Conservation (phyloP, 176 grass and related monocot genomes). For the maize (Zea mays) region DNA sequence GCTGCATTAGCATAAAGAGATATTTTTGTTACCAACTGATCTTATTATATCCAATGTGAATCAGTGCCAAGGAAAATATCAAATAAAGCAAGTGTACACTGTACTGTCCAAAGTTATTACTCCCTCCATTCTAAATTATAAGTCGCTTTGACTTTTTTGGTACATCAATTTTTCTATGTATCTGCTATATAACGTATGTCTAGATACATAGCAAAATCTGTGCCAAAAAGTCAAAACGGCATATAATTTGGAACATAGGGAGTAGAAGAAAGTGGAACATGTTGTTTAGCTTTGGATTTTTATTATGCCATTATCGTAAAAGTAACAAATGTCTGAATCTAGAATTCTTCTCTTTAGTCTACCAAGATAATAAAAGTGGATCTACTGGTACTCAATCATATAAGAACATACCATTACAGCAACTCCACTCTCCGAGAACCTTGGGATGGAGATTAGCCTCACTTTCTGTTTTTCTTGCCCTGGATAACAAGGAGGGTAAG, state of each 20-base stretch:
- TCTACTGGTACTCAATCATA: background rate
- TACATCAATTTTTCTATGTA: no score
- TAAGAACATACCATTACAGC: conserved; percentile 69
- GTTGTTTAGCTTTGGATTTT: background rate
- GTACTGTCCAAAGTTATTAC: background rate
- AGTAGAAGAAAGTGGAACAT: background rate
- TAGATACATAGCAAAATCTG: no score
- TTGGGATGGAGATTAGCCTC: conserved; percentile 85
- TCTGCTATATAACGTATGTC: no score
- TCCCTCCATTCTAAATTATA: no score
- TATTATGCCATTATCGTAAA: background rate
- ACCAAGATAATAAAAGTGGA: background rate
- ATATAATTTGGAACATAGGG: no score
- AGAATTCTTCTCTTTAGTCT: background rate
- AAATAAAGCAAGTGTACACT: conserved; percentile 9
- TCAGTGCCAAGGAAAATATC: background rate
- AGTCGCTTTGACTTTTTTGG: no score
- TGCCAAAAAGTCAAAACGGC: no score
- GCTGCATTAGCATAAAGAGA: conserved; percentile 48
- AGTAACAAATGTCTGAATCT: background rate
- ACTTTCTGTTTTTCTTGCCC: conserved; percentile 75
- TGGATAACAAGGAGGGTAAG: conserved; percentile 51
- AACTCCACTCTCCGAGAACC: conserved; percentile 81
- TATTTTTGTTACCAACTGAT: conserved; percentile 32
- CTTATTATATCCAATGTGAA: background rate